A percentile compares a stretch with the other conserved stretches of the same genome.
Conservation (phyloP, 2,329 filamentous ascomycete genomes). For the Verticillium dahliae region DNA sequence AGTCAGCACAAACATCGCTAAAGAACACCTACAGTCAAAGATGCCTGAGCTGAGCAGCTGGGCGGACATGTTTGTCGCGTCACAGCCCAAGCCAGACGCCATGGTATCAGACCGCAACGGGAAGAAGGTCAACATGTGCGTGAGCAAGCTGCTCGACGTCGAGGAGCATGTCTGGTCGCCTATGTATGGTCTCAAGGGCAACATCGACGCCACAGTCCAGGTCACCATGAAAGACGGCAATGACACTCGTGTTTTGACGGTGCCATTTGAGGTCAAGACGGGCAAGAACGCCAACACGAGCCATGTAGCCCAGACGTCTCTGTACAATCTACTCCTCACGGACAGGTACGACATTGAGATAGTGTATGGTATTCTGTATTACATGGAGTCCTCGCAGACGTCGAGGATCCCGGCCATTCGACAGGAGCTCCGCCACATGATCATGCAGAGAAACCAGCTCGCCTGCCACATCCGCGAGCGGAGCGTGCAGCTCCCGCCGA, state of each 20-base stretch:
- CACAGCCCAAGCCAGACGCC: conserved; percentile 61
- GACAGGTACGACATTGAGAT: conserved; percentile 94
- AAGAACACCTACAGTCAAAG: conserved; percentile 76
- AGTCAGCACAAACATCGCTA: conserved; percentile 64
- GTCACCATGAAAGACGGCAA: conserved; percentile 69
- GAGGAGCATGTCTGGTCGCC: conserved; percentile 99
- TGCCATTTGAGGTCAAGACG: conserved; percentile 94
- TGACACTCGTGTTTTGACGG: conserved; percentile 64
- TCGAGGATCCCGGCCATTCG: conserved; percentile 79
- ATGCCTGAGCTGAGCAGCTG: conserved; percentile 75
- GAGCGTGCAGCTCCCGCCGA: conserved; percentile 71
- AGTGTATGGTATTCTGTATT: conserved; percentile 85
- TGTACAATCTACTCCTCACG: conserved; percentile 88
- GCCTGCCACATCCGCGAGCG: conserved; percentile 80
- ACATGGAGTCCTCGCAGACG: conserved; percentile 84
- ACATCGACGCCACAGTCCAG: conserved; percentile 95
- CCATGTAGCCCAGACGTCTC: conserved; percentile 87
- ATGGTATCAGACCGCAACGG: conserved; percentile 74
- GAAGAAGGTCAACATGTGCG: conserved; percentile 70
- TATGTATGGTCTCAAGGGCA: conserved; percentile 94
- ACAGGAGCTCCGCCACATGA: conserved; percentile 89
- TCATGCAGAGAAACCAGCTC: conserved; percentile 88
- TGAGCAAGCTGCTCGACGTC: conserved; percentile 91
- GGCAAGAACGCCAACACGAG: conserved; percentile 75
- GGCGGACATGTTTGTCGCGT: conserved; percentile 74